phyloP scores from a whole-genome alignment of 805 yeast genomes.

The Kockiozyma suomiensis region DNA sequence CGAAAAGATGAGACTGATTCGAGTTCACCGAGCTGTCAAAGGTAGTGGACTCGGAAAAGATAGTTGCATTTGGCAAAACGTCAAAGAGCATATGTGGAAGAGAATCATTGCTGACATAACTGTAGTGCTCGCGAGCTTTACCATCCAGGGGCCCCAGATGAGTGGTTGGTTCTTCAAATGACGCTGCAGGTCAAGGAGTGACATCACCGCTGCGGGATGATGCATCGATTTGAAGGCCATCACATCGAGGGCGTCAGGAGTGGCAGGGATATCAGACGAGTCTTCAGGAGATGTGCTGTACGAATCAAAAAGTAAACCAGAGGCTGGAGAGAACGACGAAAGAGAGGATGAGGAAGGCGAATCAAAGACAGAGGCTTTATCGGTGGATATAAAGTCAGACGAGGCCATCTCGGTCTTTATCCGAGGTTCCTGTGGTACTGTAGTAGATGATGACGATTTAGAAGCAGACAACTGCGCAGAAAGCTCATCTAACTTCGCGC shows the following conservation, averaged over 20 bases:
- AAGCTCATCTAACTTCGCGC: conserved; percentile 20
- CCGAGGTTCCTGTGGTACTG: background rate
- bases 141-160: conserved; percentile 28
- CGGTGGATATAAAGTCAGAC: conserved; percentile 1
- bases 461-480: background rate
- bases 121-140: conserved; percentile 14
- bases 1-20: conserved; percentile 4
- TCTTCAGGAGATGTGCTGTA: conserved; percentile 8
- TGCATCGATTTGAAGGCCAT: conserved; percentile 33
- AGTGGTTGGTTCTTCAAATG: conserved; percentile 18
- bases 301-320: conserved; percentile 5
- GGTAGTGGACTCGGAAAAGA: background rate
- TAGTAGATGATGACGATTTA: background rate
- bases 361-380: background rate
- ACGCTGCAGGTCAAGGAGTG: conserved; percentile 32
- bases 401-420: conserved; percentile 1
- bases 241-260: conserved; percentile 25
- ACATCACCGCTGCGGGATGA: conserved; percentile 36
- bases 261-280: conserved; percentile 11
- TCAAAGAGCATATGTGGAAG: conserved; percentile 22
- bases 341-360: background rate
- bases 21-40: conserved; percentile 1
- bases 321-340: conserved; percentile 3
- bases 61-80: conserved; percentile 18
- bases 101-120: conserved; percentile 5